Conservation (phyloP, 2,329 filamentous ascomycete genomes). For the Ploettnerulaceae sp. region DNA sequence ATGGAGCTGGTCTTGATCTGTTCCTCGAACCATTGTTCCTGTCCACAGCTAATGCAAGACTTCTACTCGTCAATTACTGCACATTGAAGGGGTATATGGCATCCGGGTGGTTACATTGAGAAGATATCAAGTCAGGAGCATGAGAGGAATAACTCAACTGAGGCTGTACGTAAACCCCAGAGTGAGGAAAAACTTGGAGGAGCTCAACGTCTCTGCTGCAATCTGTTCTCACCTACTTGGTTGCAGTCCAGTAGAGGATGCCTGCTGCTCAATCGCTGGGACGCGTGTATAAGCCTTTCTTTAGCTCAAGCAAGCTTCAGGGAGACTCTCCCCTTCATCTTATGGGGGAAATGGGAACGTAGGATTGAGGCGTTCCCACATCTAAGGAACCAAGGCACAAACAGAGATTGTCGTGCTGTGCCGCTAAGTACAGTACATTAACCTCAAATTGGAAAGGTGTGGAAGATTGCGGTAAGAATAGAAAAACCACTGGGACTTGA, state of each 20-base stretch:
- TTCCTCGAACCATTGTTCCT: constrained; percentile 1
- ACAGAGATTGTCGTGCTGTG: constrained; percentile 1
- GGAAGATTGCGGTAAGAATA: neutral
- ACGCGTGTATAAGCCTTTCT: neutral
- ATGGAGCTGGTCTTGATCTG: constrained; percentile 5
- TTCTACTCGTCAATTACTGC: neutral
- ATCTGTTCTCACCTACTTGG: neutral
- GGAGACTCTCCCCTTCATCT: neutral
- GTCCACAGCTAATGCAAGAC: neutral
- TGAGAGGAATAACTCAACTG: neutral
- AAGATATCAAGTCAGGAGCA: neutral
- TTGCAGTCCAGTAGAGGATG: neutral
- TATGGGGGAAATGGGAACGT: neutral
- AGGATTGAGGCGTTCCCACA: neutral
- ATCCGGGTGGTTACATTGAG: neutral
- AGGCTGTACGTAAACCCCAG: neutral
- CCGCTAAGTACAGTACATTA: neutral
- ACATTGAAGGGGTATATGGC: neutral
- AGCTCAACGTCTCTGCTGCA: no score
- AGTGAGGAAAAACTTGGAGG: neutral
- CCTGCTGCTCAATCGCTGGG: neutral
- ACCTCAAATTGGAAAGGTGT: neutral
- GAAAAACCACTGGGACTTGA: neutral
- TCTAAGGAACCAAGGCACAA: neutral
- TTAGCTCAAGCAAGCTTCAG: neutral